Conservation (phyloP, 2,329 filamentous ascomycete genomes). For the Ophiocordyceps sinensis region DNA sequence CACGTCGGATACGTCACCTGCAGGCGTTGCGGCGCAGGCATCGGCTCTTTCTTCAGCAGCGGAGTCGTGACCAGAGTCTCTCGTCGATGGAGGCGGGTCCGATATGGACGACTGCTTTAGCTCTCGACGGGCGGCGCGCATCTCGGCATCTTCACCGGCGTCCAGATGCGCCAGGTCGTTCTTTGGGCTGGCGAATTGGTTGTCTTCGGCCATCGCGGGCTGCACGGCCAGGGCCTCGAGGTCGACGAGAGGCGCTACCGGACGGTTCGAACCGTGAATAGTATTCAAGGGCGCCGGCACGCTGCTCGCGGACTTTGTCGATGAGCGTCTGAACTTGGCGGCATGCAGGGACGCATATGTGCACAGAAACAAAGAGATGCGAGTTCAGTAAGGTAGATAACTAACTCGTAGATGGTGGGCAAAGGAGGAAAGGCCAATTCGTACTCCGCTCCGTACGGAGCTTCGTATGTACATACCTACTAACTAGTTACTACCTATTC, state of each 20-base stretch:
- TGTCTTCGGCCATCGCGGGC: conserved; percentile 28
- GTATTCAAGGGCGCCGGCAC: not conserved
- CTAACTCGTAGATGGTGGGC: too few species aligned
- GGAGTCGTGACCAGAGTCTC: conserved; percentile 1
- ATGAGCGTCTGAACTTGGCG: not conserved
- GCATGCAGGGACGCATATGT: not conserved
- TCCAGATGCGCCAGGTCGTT: conserved; percentile 17
- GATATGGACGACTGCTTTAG: conserved; percentile 51
- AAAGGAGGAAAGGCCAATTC: too few species aligned
- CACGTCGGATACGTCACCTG: conserved; percentile 17
- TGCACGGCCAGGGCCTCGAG: not conserved
- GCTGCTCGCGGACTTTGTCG: not conserved
- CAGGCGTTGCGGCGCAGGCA: conserved; percentile 17
- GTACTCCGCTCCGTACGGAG: too few species aligned
- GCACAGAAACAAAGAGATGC: too few species aligned
- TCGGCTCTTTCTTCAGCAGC: conserved; percentile 9
- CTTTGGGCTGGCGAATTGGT: conserved; percentile 25
- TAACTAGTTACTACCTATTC: too few species aligned
- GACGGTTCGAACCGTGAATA: not conserved
- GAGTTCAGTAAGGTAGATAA: too few species aligned
- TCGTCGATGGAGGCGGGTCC: conserved; percentile 20
- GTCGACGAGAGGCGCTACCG: not conserved
- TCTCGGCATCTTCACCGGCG: conserved; percentile 45
- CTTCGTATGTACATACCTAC: too few species aligned
- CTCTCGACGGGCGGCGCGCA: conserved; percentile 47